Conservation (phyloP, 352 stramenopile species). For the Elongisporangium prolatum region DNA sequence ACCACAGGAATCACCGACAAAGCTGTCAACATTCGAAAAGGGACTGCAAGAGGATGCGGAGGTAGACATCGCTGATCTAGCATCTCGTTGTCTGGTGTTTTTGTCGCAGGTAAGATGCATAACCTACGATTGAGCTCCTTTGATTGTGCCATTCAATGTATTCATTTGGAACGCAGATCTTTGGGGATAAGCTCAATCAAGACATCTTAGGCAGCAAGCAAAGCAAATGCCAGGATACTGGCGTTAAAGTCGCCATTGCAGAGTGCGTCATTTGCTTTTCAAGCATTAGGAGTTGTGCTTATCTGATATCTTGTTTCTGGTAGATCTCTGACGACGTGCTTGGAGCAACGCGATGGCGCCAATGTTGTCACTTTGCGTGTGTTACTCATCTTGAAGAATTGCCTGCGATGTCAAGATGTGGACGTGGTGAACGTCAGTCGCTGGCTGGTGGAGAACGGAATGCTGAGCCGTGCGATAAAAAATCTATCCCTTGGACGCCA, state of each 20-base stretch:
- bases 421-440: constrained; percentile 14
- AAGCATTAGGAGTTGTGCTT: not conserved
- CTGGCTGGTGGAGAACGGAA: constrained; percentile 26
- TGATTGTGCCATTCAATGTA: constrained; percentile 3
- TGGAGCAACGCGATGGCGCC: constrained; percentile 14
- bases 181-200: constrained; percentile 48
- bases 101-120: constrained; percentile 44
- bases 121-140: not conserved
- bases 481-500: constrained; percentile 7
- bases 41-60: constrained; percentile 4
- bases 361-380: constrained; percentile 36
- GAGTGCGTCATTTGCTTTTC: constrained; percentile 17
- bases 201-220: constrained; percentile 29
- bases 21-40: not conserved
- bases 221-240: constrained; percentile 2
- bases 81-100: constrained; percentile 53
- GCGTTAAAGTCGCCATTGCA: constrained; percentile 7
- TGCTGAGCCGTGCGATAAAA: constrained; percentile 18
- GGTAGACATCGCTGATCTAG: constrained; percentile 26
- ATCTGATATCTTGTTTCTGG: not conserved
- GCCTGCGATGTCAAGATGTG: constrained; percentile 36
- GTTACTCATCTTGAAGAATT: constrained; percentile 56
- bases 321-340: constrained; percentile 21
- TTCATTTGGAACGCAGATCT: constrained; percentile 28
- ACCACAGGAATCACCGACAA: constrained; percentile 6